These are phyloP conservation scores for Verticillium albo-atrum DNA, from an alignment of 2,329 filamentous ascomycete species.

Conservation along the genomic window DNA sequence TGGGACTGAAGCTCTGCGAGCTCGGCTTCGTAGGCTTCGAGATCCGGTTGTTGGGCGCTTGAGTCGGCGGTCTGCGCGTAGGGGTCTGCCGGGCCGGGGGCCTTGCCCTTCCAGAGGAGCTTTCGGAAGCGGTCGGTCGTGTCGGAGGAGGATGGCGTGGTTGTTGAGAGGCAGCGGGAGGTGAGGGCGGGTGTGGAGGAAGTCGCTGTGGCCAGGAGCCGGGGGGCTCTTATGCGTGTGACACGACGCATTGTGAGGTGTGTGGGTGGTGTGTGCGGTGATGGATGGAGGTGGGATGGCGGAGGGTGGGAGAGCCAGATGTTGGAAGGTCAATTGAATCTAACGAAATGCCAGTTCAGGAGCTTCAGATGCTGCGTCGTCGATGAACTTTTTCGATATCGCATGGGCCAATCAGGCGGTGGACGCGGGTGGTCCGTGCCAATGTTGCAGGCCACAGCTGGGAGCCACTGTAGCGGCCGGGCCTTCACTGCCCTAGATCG, in stretches of 20 bases:
- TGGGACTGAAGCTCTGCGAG: conserved; percentile 10
- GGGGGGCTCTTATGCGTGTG: conserved; percentile 30
- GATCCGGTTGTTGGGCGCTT: conserved; percentile 24
- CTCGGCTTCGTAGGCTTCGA: conserved; percentile 12
- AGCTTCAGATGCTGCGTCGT: not conserved
- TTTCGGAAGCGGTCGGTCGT: conserved; percentile 32
- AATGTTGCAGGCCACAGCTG: not conserved
- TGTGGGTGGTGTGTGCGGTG: not conserved
- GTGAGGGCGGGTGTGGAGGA: conserved; percentile 13
- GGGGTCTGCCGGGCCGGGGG: conserved; percentile 31
- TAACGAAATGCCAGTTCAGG: no score
- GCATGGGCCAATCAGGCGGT: not conserved
- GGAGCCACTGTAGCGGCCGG: not conserved
- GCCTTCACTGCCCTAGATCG: no score
- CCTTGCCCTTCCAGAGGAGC: conserved; percentile 32
- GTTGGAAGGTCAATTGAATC: no score
- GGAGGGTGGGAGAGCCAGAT: no score
- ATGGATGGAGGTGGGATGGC: no score
- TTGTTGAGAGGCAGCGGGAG: conserved; percentile 25
- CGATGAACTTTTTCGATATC: conserved; percentile 2
- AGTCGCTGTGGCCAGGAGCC: conserved; percentile 21
- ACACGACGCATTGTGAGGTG: conserved; percentile 35
- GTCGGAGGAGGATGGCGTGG: conserved; percentile 21
- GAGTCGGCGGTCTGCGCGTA: conserved; percentile 27
- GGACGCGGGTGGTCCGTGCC: not conserved